A percentile compares a stretch with the other conserved stretches of the same genome.
Evolutionary conservation across 225 moss, liverwort and hornwort genomes (phyloP).

Genomic region (Climacium dendroides): DNA sequence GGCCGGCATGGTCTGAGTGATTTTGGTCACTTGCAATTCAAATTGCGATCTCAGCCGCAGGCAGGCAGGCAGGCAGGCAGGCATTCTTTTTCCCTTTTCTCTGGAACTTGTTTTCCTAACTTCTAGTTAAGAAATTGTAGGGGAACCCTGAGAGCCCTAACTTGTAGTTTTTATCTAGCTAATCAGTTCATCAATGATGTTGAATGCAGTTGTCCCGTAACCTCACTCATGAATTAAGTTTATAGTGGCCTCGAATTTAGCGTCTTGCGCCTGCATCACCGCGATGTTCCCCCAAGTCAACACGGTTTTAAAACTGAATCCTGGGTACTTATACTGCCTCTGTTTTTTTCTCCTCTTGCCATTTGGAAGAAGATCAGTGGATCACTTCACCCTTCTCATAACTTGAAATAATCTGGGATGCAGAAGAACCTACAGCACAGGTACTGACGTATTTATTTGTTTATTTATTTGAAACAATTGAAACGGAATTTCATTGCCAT

Average conservation of each 20-base stretch:
- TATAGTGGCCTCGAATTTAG: neutral
- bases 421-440: too few species aligned
- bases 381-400: neutral
- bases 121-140: neutral
- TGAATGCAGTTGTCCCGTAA: neutral
- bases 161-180: neutral
- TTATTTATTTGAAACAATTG: too few species aligned
- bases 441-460: neutral
- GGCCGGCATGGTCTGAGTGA: neutral
- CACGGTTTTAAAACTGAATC: neutral
- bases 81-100: neutral
- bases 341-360: neutral
- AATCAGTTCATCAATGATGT: conserved; percentile 9
- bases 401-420: neutral
- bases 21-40: neutral
- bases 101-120: neutral
- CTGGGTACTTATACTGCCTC: neutral
- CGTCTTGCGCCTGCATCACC: neutral
- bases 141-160: neutral
- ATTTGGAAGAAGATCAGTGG: neutral
- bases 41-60: too few species aligned
- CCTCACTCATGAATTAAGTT: neutral
- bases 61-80: too few species aligned
- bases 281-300: neutral
- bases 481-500: too few species aligned